phyloP scores from a whole-genome alignment of 2,329 filamentous ascomycete species.

The Aureobasidium sp. region DNA sequence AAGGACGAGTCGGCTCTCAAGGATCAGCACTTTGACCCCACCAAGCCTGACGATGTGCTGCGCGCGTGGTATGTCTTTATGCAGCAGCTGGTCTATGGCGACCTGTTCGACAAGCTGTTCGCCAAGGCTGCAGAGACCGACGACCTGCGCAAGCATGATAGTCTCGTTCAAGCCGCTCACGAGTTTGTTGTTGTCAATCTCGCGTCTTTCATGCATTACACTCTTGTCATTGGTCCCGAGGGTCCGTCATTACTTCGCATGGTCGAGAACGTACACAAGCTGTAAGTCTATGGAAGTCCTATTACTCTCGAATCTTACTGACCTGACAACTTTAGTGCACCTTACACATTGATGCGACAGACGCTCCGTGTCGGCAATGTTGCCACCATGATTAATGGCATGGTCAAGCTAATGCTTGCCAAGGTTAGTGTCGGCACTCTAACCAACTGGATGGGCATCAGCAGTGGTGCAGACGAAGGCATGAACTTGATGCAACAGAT shows the following conservation, averaged over 20 bases:
- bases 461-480: slow-evolving; percentile 62
- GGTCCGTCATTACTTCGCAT: slow-evolving; percentile 66
- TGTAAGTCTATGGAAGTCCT: slow-evolving; percentile 30
- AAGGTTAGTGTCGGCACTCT: slow-evolving; percentile 67
- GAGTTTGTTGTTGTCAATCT: slow-evolving; percentile 64
- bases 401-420: slow-evolving; percentile 65
- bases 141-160: slow-evolving; percentile 56
- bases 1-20: slow-evolving; percentile 26
- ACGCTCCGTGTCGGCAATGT: slow-evolving; percentile 70
- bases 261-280: slow-evolving; percentile 58
- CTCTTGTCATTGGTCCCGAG: slow-evolving; percentile 64
- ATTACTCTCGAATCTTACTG: background rate
- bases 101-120: slow-evolving; percentile 58
- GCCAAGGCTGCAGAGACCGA: slow-evolving; percentile 51
- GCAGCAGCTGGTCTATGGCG: slow-evolving; percentile 58
- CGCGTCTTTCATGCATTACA: slow-evolving; percentile 65
- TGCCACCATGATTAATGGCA: slow-evolving; percentile 70
- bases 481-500: slow-evolving; percentile 76
- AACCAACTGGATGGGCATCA: slow-evolving; percentile 73
- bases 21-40: slow-evolving; percentile 46
- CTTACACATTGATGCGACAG: slow-evolving; percentile 64
- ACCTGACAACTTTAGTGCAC: slow-evolving; percentile 26
- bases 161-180: slow-evolving; percentile 54
- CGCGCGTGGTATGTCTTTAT: slow-evolving; percentile 60
- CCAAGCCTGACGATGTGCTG: slow-evolving; percentile 52